Percentiles rank a stretch among this genome's conserved stretches.
phyloP scores from a whole-genome alignment of 1,139 yeast genomes.

The Debaryomyces udenii region DNA sequence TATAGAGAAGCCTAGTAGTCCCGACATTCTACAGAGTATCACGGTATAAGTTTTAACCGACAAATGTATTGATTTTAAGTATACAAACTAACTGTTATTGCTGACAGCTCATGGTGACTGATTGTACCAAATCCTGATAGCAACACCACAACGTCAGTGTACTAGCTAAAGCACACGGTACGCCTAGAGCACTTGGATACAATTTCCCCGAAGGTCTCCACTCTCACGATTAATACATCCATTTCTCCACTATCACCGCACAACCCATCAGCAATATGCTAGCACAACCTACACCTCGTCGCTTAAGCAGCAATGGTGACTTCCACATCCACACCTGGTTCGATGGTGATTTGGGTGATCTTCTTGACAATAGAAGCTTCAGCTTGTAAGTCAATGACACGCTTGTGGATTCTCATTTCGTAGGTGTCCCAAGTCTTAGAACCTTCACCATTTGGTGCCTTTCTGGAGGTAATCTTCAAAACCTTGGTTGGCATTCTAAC shows the following conservation, averaged over 20 bases:
- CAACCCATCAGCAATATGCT: conserved; percentile 2
- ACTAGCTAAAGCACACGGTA: conserved; percentile 51
- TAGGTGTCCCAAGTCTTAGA: conserved; percentile 99
- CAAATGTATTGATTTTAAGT: conserved; percentile 13
- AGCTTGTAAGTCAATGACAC: conserved; percentile 97
- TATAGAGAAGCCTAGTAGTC: too few species aligned
- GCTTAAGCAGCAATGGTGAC: conserved; percentile 45
- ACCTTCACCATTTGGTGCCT: conserved; percentile 99
- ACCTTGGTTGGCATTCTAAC: conserved; percentile 99
- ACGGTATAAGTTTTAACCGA: conserved; percentile 10
- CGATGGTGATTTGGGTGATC: conserved; percentile 90
- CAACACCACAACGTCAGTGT: conserved; percentile 66
- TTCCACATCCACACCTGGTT: conserved; percentile 54
- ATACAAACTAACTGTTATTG: conserved; percentile 10
- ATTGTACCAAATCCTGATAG: conserved; percentile 57
- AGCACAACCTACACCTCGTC: conserved; percentile 2
- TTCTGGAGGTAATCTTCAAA: conserved; percentile 98
- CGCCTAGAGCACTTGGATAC: conserved; percentile 61
- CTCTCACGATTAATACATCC: conserved; percentile 6
- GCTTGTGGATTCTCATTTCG: conserved; percentile 99
- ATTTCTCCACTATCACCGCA: conserved; percentile 7
- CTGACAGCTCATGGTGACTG: conserved; percentile 10
- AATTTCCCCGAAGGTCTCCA: conserved; percentile 21
- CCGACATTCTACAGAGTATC: neutral
- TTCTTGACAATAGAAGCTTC: conserved; percentile 93